These are phyloP conservation scores for Sugiyamaella mastotermitis DNA, from an alignment of 805 yeast species.

Conservation along the genomic window DNA sequence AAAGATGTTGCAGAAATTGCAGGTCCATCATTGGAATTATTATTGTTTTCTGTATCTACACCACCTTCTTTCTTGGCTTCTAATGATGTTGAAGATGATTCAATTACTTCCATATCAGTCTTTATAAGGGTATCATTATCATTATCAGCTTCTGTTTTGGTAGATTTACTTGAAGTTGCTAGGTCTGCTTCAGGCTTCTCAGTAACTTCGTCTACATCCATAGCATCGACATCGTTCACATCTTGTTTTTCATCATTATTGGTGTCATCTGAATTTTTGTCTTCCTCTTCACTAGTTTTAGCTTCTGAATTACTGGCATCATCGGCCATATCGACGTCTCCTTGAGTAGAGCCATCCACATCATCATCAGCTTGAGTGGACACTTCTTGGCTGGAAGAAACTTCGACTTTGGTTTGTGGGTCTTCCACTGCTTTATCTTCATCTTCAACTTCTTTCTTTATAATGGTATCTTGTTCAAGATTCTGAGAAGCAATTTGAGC, in stretches of 20 bases:
- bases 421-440: constrained; percentile 5
- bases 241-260: constrained; percentile 1
- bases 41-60: constrained; percentile 3
- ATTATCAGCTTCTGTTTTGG: background rate
- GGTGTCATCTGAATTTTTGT: constrained; percentile 9
- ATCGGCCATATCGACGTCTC: constrained; percentile 7
- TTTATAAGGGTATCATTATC: constrained; percentile 1
- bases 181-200: background rate
- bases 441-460: constrained; percentile 5
- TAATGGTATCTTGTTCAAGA: constrained; percentile 8
- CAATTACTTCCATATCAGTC: background rate
- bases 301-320: background rate
- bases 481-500: background rate
- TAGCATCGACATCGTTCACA: constrained; percentile 4
- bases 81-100: constrained; percentile 1
- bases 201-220: background rate
- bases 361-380: background rate
- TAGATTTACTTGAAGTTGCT: background rate
- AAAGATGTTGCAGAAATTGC: constrained; percentile 67
- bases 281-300: background rate
- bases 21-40: constrained; percentile 13
- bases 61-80: too few species aligned
- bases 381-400: background rate
- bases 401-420: background rate
- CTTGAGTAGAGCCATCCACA: too few species aligned